Base-by-base conservation (phyloP, 2,329 filamentous ascomycete species). In the Penicillium frequentans region DNA sequence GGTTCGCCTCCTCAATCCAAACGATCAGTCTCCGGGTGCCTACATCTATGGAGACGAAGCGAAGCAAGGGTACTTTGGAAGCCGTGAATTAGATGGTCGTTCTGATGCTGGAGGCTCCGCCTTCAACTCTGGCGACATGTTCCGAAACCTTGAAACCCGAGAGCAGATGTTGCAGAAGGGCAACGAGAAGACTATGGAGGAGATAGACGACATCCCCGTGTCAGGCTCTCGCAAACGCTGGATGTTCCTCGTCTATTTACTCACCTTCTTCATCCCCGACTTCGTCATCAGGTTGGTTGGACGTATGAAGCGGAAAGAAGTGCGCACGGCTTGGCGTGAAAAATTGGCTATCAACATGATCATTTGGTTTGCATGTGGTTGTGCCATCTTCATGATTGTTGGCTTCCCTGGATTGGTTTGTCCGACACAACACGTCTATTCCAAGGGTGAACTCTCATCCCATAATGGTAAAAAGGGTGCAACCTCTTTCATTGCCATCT, bases 261-360 rank as follows among this genome's bases (percentile, higher is more conserved):
- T 99, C 59, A 99, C 95, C 3, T 99, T 87, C 81, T 91, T 87
- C 65, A 79, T 96, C 46, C 95, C 95, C 5, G 93, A 97, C 71
- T 90, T 96, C 66, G 68, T 88, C 44, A 90, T 98, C 71, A 85
- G 86, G 53, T 81, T 82, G 66, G 59, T 96, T 42, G 93, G 93
- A 23, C 84, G 90, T 51, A 97, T 97, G 89, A 84, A 89, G 58
- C 90, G 95, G 59, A 96, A 96, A 72, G 95, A 99, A 73, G 86
- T 99, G 9, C 90, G 93, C 24, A 83, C 90, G 72, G 95, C 95
- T 0, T 99, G 95, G 95, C 85, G 95, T 70, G 95, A 99, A 75
- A 99, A 99, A 81, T 74, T 99, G 57, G 93, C 95, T 53, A 99
- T 99, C 82, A 99, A 99, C 80, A 82, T 99, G 73, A 84, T 98